Base-by-base conservation (phyloP, 1,284 basidiomycete species). In the Golubevia pallescens region DNA sequence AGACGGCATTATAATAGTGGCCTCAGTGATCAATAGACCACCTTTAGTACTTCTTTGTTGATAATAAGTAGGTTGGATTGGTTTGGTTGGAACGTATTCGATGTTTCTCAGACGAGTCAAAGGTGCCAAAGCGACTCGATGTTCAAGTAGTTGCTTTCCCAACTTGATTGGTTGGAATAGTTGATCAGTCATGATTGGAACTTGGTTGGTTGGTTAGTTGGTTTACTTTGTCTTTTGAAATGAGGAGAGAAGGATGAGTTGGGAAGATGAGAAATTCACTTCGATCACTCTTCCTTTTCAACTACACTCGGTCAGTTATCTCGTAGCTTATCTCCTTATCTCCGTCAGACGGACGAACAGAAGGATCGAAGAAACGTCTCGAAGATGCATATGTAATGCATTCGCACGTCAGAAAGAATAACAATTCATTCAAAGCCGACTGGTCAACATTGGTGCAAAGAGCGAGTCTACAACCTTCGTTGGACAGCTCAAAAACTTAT, bases 1-100 rank as follows among this genome's bases (percentile, higher is more conserved):
- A 24, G 42, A 23, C 34, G 57, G 23, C 14, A 28, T 38, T 14
- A 75, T 65, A 13, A 73, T 42, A 20, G 66, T 62, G 7, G 65
- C 74, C 60, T 76, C 74, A 8, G 66, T 60, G 55, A 78, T 60
- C 16, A 59, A 48, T 10, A 48, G 16, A 48, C 42, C 42, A 48
- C 42, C 42, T 16, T 10, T 10, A 48, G 10, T 48, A 48, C 42
- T 48, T 13, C 42, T 10, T 48, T 48, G 42, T 48, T 10, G 10
- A 48, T 48, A 48, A 16, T 48, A 48, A 48, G 42, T 48, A 16
- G 42, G 10, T 16, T 48, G 42, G 10, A 48, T 48, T 10, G 42
- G 42, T 16, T 48, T 48, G 10, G 16, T 13, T 16, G 42, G 42
- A 48, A 48, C 42, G 42, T 48, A 48, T 48, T 48, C 42, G 10